Percentiles rank a stretch among this genome's conserved stretches.
Conservation (phyloP, 371 early-diverging fungal species). For the Capillidium heterosporum region DNA sequence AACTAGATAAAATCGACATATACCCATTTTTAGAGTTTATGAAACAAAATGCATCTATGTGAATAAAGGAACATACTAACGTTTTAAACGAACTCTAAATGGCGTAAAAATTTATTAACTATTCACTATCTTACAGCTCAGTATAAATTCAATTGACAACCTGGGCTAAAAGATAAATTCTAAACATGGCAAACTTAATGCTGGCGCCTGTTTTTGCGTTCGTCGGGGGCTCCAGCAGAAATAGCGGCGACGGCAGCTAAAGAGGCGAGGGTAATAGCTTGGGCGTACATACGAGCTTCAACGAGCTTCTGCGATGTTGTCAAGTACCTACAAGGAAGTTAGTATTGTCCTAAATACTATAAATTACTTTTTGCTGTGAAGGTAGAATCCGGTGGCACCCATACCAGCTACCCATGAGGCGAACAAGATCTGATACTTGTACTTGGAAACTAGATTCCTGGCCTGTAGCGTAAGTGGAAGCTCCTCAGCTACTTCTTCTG, state of each 20-base stretch:
- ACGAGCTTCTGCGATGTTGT: constrained; percentile 45
- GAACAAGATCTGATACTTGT: constrained; percentile 6
- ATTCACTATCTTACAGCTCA: no score
- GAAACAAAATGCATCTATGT: no score
- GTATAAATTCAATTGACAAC: no score
- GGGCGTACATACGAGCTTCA: constrained; percentile 49
- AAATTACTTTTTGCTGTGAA: constrained; percentile 9
- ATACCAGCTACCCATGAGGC: constrained; percentile 46
- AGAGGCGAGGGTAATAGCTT: constrained; percentile 10
- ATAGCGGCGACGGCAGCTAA: constrained; percentile 9
- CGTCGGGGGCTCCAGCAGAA: background rate
- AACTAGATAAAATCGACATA: no score
- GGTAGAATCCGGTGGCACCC: constrained; percentile 29
- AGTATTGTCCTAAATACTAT: background rate
- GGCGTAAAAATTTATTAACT: no score
- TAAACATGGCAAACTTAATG: no score
- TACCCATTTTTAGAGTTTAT: no score
- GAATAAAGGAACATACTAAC: no score
- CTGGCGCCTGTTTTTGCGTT: no score
- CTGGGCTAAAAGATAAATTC: no score
- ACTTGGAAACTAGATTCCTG: constrained; percentile 2
- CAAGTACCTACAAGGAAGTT: constrained; percentile 25
- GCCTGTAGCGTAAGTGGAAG: background rate
- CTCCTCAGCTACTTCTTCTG: background rate
- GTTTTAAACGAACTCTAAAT: no score